Evolutionary conservation across 139 green algal genomes (phyloP).

Genomic region (Coccomyxa sp.): DNA sequence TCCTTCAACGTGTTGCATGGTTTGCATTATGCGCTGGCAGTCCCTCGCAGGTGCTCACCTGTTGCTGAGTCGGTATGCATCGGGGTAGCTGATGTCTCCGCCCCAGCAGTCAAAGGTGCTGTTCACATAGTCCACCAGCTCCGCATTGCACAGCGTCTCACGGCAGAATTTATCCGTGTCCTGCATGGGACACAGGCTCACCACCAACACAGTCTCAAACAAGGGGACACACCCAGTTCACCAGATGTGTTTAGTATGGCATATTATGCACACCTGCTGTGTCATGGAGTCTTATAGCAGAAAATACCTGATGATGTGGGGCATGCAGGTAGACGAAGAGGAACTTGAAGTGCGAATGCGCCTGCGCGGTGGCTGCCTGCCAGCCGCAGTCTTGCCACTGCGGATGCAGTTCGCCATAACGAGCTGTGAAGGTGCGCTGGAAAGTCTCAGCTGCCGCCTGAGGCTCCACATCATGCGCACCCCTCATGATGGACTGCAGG

Average conservation of each 20-base stretch:
- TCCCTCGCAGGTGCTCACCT: not conserved
- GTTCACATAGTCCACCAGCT: constrained; percentile 56
- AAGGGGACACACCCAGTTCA: not conserved
- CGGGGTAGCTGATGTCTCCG: constrained; percentile 50
- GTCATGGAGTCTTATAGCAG: not conserved
- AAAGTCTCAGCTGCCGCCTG: constrained; percentile 18
- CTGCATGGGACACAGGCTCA: constrained; percentile 19
- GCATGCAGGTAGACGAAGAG: constrained; percentile 79
- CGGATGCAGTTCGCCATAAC: constrained; percentile 38
- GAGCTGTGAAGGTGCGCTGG: constrained; percentile 8
- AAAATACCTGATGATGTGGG: constrained; percentile 53
- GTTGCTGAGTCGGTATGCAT: constrained; percentile 53
- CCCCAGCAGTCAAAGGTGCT: constrained; percentile 62
- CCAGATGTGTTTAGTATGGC: not conserved
- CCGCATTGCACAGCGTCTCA: constrained; percentile 46
- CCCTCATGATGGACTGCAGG: not conserved
- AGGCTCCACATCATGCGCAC: constrained; percentile 7
- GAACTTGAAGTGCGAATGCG: constrained; percentile 64
- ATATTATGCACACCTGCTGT: not conserved
- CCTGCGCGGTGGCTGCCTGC: constrained; percentile 42
- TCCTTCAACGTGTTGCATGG: too few species aligned
- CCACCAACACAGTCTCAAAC: too few species aligned
- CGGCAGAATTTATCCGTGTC: constrained; percentile 58
- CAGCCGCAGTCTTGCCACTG: constrained; percentile 40
- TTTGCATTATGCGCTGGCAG: too few species aligned